Evolutionary conservation across 768 basidiomycete species (phyloP).

Genomic region (Agaricus blazei): DNA sequence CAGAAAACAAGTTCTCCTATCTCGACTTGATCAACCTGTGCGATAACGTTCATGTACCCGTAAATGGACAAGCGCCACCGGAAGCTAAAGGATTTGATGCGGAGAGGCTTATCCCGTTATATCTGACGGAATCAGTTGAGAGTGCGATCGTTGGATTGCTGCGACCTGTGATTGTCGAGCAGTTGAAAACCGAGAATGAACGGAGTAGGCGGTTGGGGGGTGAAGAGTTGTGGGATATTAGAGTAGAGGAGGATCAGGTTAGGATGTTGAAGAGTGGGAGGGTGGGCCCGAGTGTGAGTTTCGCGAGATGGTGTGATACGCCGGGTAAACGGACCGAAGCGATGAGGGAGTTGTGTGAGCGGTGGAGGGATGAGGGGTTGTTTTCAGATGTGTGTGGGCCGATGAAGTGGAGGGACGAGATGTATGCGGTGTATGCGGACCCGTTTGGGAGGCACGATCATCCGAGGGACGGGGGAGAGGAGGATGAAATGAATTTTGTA

Average conservation of each 20-base stretch:
- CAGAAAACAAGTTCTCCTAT: neutral
- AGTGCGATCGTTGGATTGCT: slow-evolving; percentile 61
- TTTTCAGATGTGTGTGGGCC: slow-evolving; percentile 67
- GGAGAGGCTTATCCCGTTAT: slow-evolving; percentile 11
- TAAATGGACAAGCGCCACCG: slow-evolving; percentile 15
- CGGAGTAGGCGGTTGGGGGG: slow-evolving; percentile 20
- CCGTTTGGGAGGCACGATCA: slow-evolving; percentile 60
- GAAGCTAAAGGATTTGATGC: slow-evolving; percentile 16
- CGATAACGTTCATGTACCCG: slow-evolving; percentile 58
- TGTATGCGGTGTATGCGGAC: slow-evolving; percentile 71
- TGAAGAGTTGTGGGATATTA: slow-evolving; percentile 37
- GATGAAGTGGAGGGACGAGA: slow-evolving; percentile 81
- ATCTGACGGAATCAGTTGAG: slow-evolving; percentile 18
- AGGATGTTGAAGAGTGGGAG: slow-evolving; percentile 20
- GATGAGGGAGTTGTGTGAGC: slow-evolving; percentile 64
- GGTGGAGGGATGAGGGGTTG: slow-evolving; percentile 65
- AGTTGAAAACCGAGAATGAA: slow-evolving; percentile 48
- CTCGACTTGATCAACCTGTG: slow-evolving; percentile 56
- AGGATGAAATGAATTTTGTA: slow-evolving; percentile 51
- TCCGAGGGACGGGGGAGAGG: slow-evolving; percentile 28
- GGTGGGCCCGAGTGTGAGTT: slow-evolving; percentile 39
- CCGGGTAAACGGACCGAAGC: slow-evolving; percentile 53
- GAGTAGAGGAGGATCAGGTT: slow-evolving; percentile 22
- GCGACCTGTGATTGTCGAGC: slow-evolving; percentile 49
- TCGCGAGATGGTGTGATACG: slow-evolving; percentile 46